These are phyloP conservation scores for Exophiala sp. DNA, from an alignment of 2,329 filamentous ascomycete genomes.

Conservation along the genomic window DNA sequence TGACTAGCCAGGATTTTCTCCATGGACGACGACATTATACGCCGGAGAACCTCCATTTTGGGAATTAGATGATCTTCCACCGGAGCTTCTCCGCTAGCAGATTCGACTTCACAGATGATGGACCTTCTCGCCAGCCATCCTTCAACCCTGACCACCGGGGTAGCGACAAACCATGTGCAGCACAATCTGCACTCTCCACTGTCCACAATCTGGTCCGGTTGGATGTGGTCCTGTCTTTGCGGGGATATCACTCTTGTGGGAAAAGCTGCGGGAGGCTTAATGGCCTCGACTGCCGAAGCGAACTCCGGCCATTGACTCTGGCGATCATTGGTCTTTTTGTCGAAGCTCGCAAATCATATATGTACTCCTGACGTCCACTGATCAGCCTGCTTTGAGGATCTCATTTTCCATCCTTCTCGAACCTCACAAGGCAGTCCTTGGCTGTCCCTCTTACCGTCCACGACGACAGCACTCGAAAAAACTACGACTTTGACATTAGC, in stretches of 20 bases:
- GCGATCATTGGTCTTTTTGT: background rate
- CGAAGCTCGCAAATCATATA: constrained; percentile 5
- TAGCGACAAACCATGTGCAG: background rate
- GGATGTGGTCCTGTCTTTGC: background rate
- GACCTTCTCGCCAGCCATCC: background rate
- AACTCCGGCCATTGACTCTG: background rate
- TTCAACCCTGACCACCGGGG: background rate
- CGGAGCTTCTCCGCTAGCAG: constrained; percentile 11
- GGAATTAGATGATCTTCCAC: constrained; percentile 4
- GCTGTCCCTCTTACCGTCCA: background rate
- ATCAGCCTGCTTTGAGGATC: background rate
- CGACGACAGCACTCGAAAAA: background rate
- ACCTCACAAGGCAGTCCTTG: background rate
- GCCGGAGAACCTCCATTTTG: constrained; percentile 11
- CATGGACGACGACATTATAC: background rate
- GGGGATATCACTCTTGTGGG: constrained; percentile 11
- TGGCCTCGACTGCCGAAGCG: background rate
- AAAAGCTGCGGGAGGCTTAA: constrained; percentile 17
- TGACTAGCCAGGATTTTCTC: background rate
- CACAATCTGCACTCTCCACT: background rate
- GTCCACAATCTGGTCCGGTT: constrained; percentile 2
- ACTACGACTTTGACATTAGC: background rate
- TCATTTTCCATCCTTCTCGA: background rate
- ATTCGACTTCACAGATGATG: background rate
- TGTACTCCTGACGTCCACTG: background rate